These are phyloP conservation scores for Crataegus laevigata DNA, from an alignment of 306 rosid species.

Conservation along the genomic window DNA sequence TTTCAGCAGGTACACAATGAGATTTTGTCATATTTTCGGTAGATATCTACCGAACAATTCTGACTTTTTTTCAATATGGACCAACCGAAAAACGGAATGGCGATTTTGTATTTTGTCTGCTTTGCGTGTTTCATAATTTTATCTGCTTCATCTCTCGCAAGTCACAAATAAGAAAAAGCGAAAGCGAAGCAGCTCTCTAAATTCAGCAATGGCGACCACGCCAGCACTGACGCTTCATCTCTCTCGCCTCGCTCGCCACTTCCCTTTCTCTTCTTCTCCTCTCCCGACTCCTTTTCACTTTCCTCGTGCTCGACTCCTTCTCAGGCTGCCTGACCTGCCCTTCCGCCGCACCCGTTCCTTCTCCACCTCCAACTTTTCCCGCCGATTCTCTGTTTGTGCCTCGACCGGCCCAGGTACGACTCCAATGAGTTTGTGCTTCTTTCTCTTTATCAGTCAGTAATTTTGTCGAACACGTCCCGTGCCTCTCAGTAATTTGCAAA, in stretches of 20 bases:
- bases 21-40: too few relatives aligned
- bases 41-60: too few relatives aligned
- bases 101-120: too few relatives aligned
- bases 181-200: not conserved
- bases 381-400: constrained; percentile 37
- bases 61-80: too few relatives aligned
- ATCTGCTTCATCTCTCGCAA: not conserved
- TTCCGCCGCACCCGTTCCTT: constrained; percentile 30
- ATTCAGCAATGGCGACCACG: not conserved
- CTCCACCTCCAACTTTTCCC: constrained; percentile 23
- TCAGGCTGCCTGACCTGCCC: constrained; percentile 22
- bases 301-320: constrained; percentile 7
- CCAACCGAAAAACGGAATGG: too few relatives aligned
- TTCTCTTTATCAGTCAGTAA: not conserved
- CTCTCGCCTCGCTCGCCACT: constrained; percentile 47
- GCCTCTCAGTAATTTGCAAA: not conserved
- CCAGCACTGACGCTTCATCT: constrained; percentile 41
- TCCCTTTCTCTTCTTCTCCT: constrained; percentile 18
- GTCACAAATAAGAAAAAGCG: not conserved
- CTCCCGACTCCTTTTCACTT: constrained; percentile 1
- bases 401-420: constrained; percentile 38
- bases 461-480: not conserved
- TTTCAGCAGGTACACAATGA: too few relatives aligned
- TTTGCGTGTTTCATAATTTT: too few relatives aligned
- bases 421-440: not conserved